These are phyloP conservation scores for Lyophyllum shimeji DNA, from an alignment of 768 basidiomycete species.

Conservation along the genomic window DNA sequence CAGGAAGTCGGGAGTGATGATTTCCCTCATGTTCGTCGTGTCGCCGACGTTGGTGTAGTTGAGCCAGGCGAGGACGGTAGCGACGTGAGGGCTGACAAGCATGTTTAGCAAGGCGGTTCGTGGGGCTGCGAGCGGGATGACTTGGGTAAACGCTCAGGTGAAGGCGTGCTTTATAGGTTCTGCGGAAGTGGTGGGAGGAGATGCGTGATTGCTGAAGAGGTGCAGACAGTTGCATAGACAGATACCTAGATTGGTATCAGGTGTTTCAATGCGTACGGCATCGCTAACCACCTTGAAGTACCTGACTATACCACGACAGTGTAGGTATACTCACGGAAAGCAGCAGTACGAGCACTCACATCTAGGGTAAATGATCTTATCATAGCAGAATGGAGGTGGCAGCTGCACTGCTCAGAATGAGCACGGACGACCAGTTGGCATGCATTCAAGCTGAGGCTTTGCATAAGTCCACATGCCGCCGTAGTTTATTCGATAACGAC, in stretches of 20 bases:
- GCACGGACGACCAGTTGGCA: too few species aligned
- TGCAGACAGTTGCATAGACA: neutral
- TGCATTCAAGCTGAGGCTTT: neutral
- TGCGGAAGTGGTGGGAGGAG: neutral
- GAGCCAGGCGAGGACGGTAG: constrained; percentile 1
- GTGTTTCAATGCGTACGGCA: neutral
- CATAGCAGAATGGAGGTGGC: neutral
- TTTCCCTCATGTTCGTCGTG: constrained; percentile 1
- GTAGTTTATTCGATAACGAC: too few species aligned
- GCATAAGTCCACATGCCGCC: neutral
- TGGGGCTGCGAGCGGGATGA: neutral
- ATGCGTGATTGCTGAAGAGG: neutral
- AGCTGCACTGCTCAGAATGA: too few species aligned
- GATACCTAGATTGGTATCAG: neutral
- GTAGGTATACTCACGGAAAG: neutral
- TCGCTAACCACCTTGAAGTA: neutral
- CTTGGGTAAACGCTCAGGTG: neutral
- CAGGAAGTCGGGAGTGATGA: constrained; percentile 1
- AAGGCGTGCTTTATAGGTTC: neutral
- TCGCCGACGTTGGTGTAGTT: constrained; percentile 6
- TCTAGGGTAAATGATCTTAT: neutral
- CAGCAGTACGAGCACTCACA: neutral
- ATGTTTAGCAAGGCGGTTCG: neutral
- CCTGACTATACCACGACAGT: neutral
- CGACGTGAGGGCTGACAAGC: neutral